Evolutionary conservation across 1,139 yeast species (phyloP), one percentile per base, ranked within the genome.

Genomic region (Taiozyma onychis): DNA sequence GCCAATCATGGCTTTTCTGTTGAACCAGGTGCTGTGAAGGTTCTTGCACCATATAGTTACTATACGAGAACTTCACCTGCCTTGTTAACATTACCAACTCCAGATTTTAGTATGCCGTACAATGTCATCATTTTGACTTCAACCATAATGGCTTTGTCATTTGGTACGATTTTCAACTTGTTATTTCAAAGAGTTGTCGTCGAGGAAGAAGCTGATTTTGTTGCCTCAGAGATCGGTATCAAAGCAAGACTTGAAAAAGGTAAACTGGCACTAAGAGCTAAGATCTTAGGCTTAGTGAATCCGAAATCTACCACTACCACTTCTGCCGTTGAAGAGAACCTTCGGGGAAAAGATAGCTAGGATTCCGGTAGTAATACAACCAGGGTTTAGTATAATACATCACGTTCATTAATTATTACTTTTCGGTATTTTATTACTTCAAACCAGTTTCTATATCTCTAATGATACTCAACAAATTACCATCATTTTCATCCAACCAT

Each of bases 41-140:
- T 87, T 0, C 55, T 77, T 6, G 57, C 62, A 7, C 70, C 71
- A 3, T 54, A 66, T 1, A 51, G 58, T n/a, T 88, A 88, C 59
- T 78, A 81, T 47, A 66, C 85, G 54, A 77, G 99, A 62, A 89
- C 98, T 0, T 83, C 97, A 1, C 87, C 97, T 44, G 76, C 91
- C 49, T 72, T 95, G 51, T 74, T 95, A 46, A 82, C 95, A 0
- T 75, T 95, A 48, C 97, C 99, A 2, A 95, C 98, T 0, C 99
- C 99, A 0, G 99, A 95, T 71, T 95, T 95, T 68, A 88, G 96
- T 53, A 95, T 95, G 99, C 99, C 99, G 1, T 95, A 95, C 66
- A 95, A 95, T 63, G 99, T 95, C 45, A 93, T 95, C 53, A 95
- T 95, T 46, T 74, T 95, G 56, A 88, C 98, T 0, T 88, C 97